phyloP scores from a whole-genome alignment of 164 flowering plant species.

The Umbilicus rupestris region DNA sequence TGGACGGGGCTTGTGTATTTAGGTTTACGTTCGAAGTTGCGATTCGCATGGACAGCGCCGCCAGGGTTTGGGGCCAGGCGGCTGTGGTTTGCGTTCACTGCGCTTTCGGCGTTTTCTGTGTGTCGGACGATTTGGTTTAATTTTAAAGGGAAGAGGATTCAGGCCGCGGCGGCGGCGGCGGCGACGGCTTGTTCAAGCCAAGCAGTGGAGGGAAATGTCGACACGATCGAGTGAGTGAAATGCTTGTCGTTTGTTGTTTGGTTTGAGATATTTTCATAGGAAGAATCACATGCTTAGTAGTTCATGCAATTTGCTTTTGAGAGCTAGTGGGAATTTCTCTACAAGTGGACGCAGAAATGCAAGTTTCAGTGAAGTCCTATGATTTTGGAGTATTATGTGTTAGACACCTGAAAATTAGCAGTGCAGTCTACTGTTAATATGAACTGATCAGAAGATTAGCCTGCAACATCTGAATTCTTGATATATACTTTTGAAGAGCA shows the following conservation, averaged over 20 bases:
- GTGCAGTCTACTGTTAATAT: neutral
- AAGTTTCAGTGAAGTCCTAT: neutral
- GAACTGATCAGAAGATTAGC: neutral
- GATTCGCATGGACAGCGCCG: conserved; percentile 64
- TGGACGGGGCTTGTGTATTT: conserved; percentile 74
- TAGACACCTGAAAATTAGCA: neutral
- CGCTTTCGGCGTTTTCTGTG: conserved; percentile 67
- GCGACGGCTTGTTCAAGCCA: neutral
- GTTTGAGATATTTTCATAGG: neutral
- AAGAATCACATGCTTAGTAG: neutral
- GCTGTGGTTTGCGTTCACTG: conserved; percentile 81
- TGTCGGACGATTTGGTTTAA: conserved; percentile 45
- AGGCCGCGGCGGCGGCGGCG: neutral
- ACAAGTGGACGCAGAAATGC: neutral
- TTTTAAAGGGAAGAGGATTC: conserved; percentile 25
- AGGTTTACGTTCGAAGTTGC: conserved; percentile 39
- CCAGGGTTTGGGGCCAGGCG: conserved; percentile 76
- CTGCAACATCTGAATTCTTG: no score
- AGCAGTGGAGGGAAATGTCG: neutral
- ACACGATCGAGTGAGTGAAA: neutral
- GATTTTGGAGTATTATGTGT: neutral
- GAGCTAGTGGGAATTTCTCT: neutral
- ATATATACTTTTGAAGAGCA: neutral
- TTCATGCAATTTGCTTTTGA: neutral
- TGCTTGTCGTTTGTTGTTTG: neutral